phyloP scores from a whole-genome alignment of 805 yeast species.

The Yarrowia osloensis region DNA sequence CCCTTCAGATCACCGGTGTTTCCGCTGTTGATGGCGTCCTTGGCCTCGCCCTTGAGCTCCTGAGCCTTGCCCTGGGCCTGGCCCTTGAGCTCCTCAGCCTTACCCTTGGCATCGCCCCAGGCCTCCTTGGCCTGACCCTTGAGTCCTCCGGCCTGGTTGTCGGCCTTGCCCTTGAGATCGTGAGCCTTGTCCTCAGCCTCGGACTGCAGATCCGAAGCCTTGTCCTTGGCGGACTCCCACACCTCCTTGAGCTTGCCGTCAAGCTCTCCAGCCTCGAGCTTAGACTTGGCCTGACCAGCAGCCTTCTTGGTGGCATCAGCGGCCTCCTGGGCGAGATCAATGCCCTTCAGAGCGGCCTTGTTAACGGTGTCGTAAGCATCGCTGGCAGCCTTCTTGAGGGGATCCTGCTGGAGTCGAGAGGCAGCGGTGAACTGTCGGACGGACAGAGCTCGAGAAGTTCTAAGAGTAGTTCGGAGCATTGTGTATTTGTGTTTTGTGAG shows the following conservation, averaged over 20 bases:
- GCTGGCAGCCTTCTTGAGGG: conserved; percentile 8
- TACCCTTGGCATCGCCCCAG: conserved; percentile 17
- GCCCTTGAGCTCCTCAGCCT: conserved; percentile 27
- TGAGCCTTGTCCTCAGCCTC: background rate
- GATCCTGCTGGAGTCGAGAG: conserved; percentile 2
- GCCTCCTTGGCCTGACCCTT: conserved; percentile 29
- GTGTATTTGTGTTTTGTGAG: background rate
- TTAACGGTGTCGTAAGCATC: conserved; percentile 28
- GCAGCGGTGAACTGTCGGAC: conserved; percentile 2
- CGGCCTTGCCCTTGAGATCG: conserved; percentile 15
- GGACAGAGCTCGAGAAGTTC: conserved; percentile 6
- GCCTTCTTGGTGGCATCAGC: conserved; percentile 21
- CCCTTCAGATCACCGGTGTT: conserved; percentile 14
- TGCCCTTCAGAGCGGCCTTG: conserved; percentile 26
- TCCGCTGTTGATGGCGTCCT: conserved; percentile 9
- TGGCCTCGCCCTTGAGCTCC: conserved; percentile 17
- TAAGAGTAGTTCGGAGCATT: conserved; percentile 19
- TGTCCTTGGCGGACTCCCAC: conserved; percentile 21
- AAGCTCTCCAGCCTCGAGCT: background rate
- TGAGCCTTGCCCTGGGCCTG: conserved; percentile 18
- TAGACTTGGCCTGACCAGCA: background rate
- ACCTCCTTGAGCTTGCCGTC: conserved; percentile 25
- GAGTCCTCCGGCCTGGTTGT: background rate
- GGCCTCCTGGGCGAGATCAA: conserved; percentile 10
- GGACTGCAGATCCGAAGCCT: conserved; percentile 19